phyloP scores from a whole-genome alignment of 1,139 yeast species.

The Zhuliangozyma blackwelliae region DNA sequence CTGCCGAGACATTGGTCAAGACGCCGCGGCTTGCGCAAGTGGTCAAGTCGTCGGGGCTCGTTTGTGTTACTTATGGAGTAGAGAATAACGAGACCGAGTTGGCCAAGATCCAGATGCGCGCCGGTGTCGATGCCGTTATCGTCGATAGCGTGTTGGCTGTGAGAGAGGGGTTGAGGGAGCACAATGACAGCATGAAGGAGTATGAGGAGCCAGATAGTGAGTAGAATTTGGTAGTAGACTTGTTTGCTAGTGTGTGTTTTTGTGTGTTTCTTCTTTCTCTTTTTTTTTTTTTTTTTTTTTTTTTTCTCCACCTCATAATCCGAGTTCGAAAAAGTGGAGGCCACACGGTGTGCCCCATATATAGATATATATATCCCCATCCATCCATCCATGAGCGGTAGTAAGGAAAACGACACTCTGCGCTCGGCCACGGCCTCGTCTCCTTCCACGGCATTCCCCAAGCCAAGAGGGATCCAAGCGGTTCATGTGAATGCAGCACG shows the following conservation, averaged over 20 bases:
- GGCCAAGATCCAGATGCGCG: slow-evolving; percentile 82
- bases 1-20: slow-evolving; percentile 75
- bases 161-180: slow-evolving; percentile 67
- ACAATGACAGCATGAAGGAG: slow-evolving; percentile 15
- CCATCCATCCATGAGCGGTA: too few relatives aligned
- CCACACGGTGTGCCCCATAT: too few relatives aligned
- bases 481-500: slow-evolving; percentile 60
- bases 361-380: too few relatives aligned
- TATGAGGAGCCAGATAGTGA: slow-evolving; percentile 9
- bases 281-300: too few relatives aligned
- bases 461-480: slow-evolving; percentile 41
- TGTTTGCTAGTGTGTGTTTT: too few relatives aligned
- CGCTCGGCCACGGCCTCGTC: too few relatives aligned
- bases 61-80: slow-evolving; percentile 89
- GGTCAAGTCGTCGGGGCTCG: slow-evolving; percentile 85
- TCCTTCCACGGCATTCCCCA: too few relatives aligned
- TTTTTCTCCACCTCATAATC: too few relatives aligned
- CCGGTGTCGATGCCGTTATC: slow-evolving; percentile 97
- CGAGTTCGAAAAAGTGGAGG: too few relatives aligned
- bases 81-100: slow-evolving; percentile 82
- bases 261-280: too few relatives aligned
- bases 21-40: slow-evolving; percentile 89
- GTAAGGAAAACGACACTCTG: too few relatives aligned
- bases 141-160: slow-evolving; percentile 94
- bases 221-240: not conserved